phyloP scores from a whole-genome alignment of 2,329 filamentous ascomycete genomes.

The Arthroderma sp. region DNA sequence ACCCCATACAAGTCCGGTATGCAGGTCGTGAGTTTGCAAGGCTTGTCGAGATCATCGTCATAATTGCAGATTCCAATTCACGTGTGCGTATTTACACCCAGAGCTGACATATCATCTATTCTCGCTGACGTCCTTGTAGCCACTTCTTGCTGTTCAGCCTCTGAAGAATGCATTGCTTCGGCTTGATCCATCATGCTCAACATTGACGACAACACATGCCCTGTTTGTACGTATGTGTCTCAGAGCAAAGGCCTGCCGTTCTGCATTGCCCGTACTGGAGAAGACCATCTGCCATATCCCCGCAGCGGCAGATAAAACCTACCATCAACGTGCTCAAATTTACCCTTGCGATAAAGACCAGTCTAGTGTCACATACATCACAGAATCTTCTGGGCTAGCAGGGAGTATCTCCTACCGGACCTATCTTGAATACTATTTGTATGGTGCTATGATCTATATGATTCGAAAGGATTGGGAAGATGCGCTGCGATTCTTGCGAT shows the following conservation, averaged over 20 bases:
- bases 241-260: conserved; percentile 29
- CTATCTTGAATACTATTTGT: conserved; percentile 53
- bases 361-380: conserved; percentile 27
- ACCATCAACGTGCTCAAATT: conserved; percentile 17
- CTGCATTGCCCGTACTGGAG: conserved; percentile 32
- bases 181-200: conserved; percentile 32
- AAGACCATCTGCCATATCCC: conserved; percentile 34
- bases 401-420: conserved; percentile 30
- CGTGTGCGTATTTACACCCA: conserved; percentile 21
- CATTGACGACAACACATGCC: conserved; percentile 35
- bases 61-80: conserved; percentile 24
- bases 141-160: conserved; percentile 29
- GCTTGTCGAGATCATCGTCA: conserved; percentile 26
- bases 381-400: conserved; percentile 28
- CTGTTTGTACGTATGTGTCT: conserved; percentile 33
- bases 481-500: conserved; percentile 51
- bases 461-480: conserved; percentile 49
- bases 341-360: conserved; percentile 24
- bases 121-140: conserved; percentile 19
- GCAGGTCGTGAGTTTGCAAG: conserved; percentile 25
- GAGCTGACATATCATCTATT: neutral
- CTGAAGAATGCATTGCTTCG: conserved; percentile 35
- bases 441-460: conserved; percentile 54
- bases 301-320: conserved; percentile 16
- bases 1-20: conserved; percentile 35